These are phyloP conservation scores for Nothopassalora personata DNA, from an alignment of 2,329 filamentous ascomycete genomes.

Conservation along the genomic window DNA sequence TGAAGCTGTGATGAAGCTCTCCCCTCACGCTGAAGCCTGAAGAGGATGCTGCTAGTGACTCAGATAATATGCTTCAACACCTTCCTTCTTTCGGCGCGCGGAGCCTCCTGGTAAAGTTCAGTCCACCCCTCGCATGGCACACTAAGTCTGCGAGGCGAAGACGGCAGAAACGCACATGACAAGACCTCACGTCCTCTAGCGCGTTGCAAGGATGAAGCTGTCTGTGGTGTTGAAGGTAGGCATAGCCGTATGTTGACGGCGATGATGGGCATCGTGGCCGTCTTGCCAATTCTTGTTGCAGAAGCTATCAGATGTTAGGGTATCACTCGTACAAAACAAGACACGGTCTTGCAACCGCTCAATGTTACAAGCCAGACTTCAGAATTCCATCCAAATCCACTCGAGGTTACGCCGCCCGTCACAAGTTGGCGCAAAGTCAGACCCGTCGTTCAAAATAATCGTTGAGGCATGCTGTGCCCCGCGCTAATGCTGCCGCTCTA, in stretches of 20 bases:
- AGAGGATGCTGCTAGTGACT: background rate
- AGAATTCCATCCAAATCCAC: background rate
- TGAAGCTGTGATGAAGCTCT: too few relatives aligned
- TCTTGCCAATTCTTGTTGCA: background rate
- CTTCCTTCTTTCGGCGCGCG: background rate
- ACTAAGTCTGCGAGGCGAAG: background rate
- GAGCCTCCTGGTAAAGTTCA: background rate
- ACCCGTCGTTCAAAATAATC: background rate
- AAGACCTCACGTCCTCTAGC: background rate
- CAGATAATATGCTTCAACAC: background rate
- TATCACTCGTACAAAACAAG: background rate
- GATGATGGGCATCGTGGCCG: background rate
- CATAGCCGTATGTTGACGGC: background rate
- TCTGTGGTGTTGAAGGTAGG: background rate
- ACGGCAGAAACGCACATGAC: slow-evolving; percentile 1
- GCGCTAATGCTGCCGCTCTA: slow-evolving; percentile 5
- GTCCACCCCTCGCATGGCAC: too few relatives aligned
- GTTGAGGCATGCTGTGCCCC: background rate
- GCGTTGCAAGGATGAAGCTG: background rate
- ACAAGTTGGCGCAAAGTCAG: background rate
- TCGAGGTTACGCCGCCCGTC: background rate
- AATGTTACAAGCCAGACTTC: background rate
- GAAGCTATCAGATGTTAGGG: background rate
- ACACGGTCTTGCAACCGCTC: background rate
- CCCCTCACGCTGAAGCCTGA: background rate